Evolutionary conservation across 1,284 basidiomycete genomes (phyloP).

Genomic region (Puccinia polysora): DNA sequence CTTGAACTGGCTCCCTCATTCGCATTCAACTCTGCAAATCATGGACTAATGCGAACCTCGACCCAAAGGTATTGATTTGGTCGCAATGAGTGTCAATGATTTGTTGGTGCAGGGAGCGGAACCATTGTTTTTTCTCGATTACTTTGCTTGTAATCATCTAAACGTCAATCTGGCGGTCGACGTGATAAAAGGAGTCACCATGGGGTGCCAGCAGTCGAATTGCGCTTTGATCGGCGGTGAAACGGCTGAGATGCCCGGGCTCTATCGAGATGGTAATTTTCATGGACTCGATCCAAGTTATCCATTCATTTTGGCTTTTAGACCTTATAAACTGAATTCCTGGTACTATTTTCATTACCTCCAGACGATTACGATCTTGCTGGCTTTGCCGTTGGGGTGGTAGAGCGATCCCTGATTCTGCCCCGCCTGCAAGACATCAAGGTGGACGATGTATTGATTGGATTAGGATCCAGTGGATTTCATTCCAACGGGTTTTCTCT

Average conservation of each 20-base stretch:
- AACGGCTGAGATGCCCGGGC: constrained; percentile 98
- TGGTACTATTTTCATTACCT: constrained; percentile 55
- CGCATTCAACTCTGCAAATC: not conserved
- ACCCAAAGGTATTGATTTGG: constrained; percentile 71
- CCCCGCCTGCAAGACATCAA: constrained; percentile 66
- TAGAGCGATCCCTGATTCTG: constrained; percentile 75
- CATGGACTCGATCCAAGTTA: not conserved
- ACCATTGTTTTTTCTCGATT: constrained; percentile 95
- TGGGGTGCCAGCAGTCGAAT: constrained; percentile 75
- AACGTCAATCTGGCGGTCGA: constrained; percentile 73
- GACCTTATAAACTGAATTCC: constrained; percentile 53
- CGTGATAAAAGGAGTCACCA: constrained; percentile 87
- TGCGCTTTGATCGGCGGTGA: constrained; percentile 96
- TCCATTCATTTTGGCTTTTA: no score
- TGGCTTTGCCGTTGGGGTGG: constrained; percentile 94
- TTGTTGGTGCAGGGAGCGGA: constrained; percentile 95
- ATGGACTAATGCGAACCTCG: not conserved
- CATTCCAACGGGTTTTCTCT: constrained; percentile 99
- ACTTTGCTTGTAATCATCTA: constrained; percentile 90
- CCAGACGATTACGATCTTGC: constrained; percentile 94
- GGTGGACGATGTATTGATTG: constrained; percentile 82
- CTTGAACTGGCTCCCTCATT: not conserved
- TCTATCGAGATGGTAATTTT: constrained; percentile 69
- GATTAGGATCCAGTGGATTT: constrained; percentile 81
- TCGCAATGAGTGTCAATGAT: constrained; percentile 99